Base-by-base conservation (phyloP, 495 filamentous ascomycete genomes). In the Xylaria bambusicola region DNA sequence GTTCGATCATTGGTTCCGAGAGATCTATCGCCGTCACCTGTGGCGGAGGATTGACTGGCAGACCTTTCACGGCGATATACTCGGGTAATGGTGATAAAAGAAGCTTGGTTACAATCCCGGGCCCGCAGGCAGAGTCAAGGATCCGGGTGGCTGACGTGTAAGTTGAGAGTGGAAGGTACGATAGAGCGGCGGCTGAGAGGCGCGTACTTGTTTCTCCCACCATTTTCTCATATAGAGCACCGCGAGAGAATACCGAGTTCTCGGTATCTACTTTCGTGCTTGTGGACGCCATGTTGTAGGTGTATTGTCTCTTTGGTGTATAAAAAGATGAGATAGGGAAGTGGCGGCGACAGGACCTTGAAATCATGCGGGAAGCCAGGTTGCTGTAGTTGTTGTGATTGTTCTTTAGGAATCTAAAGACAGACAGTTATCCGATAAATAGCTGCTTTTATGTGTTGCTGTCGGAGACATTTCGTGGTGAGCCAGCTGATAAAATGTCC, bases 111-210 rank as follows among this genome's bases (percentile, higher is more conserved):
- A 64, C 63, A 29, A 64, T 66, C n/a, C 63, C 60, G 9, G 61
- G 66, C 9, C 63, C 63, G 24, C 53, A 54, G 7, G 61, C 63
- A 1, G 55, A 68, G 48, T 66, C 66, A 20, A 66, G 44, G 21
- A 63, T 66, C n/a, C 56, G 63, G 27, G 56, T 68, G 27, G 60
- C 50, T 1, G 66, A 59, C 31, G 36, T 63, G 18, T 66, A 68
- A 6, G 52, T 65, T 24, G 56, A 63, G 13, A 65, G 41, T 6
- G 66, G 66, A 8, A 68, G 42, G 46, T 52, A 20, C n/a, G 63
- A 61, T 20, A 68, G 35, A 17, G 60, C 60, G 10, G 53, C 24
- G 9, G 63, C 66, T 0, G 63, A 56, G n/a, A 68, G 38, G 6
- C 63, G 60, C 4, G 60, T 42, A 27, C 46, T 53, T 0, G 63